Percentiles rank a stretch among this genome's conserved stretches.
phyloP scores from a whole-genome alignment of 163 green algal species.

The Coccomyxa subellipsoidea region DNA sequence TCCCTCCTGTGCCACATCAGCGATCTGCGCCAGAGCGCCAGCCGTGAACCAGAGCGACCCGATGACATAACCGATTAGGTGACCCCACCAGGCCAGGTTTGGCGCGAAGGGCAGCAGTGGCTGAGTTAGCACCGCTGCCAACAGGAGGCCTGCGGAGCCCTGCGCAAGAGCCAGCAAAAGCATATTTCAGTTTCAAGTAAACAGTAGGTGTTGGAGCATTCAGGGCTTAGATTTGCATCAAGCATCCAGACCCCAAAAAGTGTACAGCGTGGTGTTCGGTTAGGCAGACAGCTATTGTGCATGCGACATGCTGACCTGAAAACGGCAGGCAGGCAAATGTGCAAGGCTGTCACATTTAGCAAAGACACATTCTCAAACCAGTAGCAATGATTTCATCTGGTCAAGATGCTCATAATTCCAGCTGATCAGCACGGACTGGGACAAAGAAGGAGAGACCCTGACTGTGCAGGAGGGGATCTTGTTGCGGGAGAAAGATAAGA shows the following conservation, averaged over 20 bases:
- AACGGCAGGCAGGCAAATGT: neutral
- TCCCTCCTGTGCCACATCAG: neutral
- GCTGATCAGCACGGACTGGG: neutral
- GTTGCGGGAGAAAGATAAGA: neutral
- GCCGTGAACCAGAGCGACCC: constrained; percentile 1
- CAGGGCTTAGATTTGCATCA: no score
- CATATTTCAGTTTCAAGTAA: neutral
- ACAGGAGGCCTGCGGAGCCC: neutral
- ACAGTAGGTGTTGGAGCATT: no score
- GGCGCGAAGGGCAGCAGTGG: neutral
- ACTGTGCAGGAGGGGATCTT: neutral
- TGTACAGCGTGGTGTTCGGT: no score
- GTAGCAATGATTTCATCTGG: neutral
- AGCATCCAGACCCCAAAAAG: neutral
- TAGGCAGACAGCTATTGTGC: no score
- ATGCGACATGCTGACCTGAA: neutral
- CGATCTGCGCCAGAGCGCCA: neutral
- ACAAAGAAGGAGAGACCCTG: neutral
- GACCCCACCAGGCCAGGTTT: neutral
- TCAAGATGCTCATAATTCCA: neutral
- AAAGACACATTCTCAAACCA: no score
- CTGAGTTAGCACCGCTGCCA: neutral
- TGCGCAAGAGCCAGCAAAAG: neutral
- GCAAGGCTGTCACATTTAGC: neutral
- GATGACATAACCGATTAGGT: neutral